These are phyloP conservation scores for Nicotiana knightiana DNA, from an alignment of 257 asterid species.

Conservation along the genomic window DNA sequence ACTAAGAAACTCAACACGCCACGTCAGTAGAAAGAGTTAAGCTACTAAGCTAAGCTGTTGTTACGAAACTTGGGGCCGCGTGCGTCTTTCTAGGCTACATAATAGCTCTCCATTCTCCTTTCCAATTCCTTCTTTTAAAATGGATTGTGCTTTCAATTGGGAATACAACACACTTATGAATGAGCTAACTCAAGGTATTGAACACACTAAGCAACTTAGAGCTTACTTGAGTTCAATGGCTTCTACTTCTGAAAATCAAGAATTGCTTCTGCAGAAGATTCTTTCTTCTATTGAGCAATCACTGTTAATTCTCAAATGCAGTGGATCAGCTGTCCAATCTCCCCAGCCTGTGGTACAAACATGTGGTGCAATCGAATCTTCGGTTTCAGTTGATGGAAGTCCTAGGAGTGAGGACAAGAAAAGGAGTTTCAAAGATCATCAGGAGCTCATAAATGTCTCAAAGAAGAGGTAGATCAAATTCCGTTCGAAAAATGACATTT, in stretches of 20 bases:
- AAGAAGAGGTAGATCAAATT: slow-evolving; percentile 51
- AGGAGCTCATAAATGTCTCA: slow-evolving; percentile 24
- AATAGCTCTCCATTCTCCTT: neutral
- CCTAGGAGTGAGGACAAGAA: slow-evolving; percentile 42
- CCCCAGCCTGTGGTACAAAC: slow-evolving; percentile 13
- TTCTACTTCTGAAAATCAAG: slow-evolving; percentile 34
- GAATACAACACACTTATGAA: slow-evolving; percentile 41
- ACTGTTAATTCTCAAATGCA: slow-evolving; percentile 52
- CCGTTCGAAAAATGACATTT: neutral
- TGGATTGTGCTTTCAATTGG: slow-evolving; percentile 45
- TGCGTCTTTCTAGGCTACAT: neutral
- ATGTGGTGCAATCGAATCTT: slow-evolving; percentile 31
- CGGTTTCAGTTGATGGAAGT: slow-evolving; percentile 47
- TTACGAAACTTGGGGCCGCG: too few species aligned
- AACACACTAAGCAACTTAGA: slow-evolving; percentile 64
- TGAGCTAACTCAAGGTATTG: slow-evolving; percentile 80
- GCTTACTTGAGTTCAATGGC: slow-evolving; percentile 32
- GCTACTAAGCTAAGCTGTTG: neutral
- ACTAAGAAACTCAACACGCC: neutral
- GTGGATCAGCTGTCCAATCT: slow-evolving; percentile 26
- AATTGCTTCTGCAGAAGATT: slow-evolving; percentile 58
- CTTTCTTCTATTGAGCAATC: slow-evolving; percentile 66
- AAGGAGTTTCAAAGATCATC: slow-evolving; percentile 30
- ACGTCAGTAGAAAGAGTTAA: neutral
- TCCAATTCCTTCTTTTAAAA: neutral